These are phyloP conservation scores for Aeschynomene evenia DNA, from an alignment of 306 rosid species.

Conservation along the genomic window DNA sequence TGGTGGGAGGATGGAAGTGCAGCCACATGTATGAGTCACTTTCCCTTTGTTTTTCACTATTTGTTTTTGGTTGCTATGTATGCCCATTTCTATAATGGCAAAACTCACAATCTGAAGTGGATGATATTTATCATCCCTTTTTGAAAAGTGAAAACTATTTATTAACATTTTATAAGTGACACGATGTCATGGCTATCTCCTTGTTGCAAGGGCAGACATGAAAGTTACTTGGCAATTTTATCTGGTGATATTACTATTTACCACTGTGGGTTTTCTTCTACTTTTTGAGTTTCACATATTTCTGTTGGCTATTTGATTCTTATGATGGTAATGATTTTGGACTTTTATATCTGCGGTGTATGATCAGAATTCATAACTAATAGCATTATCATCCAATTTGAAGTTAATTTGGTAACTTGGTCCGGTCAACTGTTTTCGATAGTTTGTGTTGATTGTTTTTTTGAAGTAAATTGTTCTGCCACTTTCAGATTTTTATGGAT, in stretches of 20 bases:
- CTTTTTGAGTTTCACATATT: slow-evolving; percentile 23
- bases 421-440: slow-evolving; percentile 20
- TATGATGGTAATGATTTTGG: slow-evolving; percentile 14
- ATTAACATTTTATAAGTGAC: slow-evolving; percentile 6
- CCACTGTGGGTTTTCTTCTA: slow-evolving; percentile 1
- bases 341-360: slow-evolving; percentile 10
- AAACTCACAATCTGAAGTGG: slow-evolving; percentile 2
- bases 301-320: slow-evolving; percentile 8
- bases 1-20: slow-evolving; percentile 98
- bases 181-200: neutral
- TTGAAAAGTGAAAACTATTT: neutral
- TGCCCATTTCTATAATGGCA: slow-evolving; percentile 10
- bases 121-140: slow-evolving; percentile 11
- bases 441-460: slow-evolving; percentile 26
- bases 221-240: slow-evolving; percentile 15
- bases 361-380: neutral
- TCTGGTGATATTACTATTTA: slow-evolving; percentile 7
- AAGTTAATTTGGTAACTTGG: neutral
- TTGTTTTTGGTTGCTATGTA: neutral
- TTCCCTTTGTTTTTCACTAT: slow-evolving; percentile 3
- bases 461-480: neutral
- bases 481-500: slow-evolving; percentile 68
- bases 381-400: slow-evolving; percentile 15
- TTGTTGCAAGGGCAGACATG: slow-evolving; percentile 16
- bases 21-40: slow-evolving; percentile 71